phyloP scores from a whole-genome alignment of 805 yeast genomes.

The Blastobotrys muscicola region DNA sequence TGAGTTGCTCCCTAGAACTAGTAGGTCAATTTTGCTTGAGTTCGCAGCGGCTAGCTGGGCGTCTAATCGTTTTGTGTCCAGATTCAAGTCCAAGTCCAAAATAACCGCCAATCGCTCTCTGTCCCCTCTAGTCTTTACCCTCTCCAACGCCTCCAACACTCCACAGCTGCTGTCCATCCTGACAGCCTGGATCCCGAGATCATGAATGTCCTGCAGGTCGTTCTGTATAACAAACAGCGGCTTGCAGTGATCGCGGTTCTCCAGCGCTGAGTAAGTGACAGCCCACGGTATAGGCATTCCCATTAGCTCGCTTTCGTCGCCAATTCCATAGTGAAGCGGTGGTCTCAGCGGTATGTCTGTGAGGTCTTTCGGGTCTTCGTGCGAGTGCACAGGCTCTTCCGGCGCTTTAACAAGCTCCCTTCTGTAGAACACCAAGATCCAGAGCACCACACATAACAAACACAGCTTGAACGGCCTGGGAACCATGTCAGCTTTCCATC shows the following conservation, averaged over 20 bases:
- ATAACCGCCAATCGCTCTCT: conserved; percentile 14
- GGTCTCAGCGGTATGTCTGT: neutral
- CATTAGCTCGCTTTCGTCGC: too few species aligned
- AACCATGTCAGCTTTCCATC: too few species aligned
- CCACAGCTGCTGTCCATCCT: conserved; percentile 16
- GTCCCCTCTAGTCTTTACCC: conserved; percentile 9
- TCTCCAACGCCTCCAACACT: conserved; percentile 13
- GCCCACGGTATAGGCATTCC: conserved; percentile 18
- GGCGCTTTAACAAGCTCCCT: too few species aligned
- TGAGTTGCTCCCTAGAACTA: conserved; percentile 13
- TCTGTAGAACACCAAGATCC: too few species aligned
- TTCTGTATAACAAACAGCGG: conserved; percentile 6
- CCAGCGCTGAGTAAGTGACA: conserved; percentile 16
- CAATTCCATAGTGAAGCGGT: neutral
- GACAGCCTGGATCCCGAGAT: conserved; percentile 10
- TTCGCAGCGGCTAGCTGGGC: conserved; percentile 7
- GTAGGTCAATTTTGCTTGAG: conserved; percentile 14
- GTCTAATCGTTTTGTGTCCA: conserved; percentile 1
- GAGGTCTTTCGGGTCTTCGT: too few species aligned
- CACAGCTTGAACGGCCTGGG: too few species aligned
- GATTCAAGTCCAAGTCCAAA: conserved; percentile 18
- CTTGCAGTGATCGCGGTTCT: conserved; percentile 13
- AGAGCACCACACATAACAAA: too few species aligned
- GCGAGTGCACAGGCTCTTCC: too few species aligned
- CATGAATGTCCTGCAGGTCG: conserved; percentile 9